phyloP scores from a whole-genome alignment of 331 rosid genomes.

The Pyracantha coccinea region DNA sequence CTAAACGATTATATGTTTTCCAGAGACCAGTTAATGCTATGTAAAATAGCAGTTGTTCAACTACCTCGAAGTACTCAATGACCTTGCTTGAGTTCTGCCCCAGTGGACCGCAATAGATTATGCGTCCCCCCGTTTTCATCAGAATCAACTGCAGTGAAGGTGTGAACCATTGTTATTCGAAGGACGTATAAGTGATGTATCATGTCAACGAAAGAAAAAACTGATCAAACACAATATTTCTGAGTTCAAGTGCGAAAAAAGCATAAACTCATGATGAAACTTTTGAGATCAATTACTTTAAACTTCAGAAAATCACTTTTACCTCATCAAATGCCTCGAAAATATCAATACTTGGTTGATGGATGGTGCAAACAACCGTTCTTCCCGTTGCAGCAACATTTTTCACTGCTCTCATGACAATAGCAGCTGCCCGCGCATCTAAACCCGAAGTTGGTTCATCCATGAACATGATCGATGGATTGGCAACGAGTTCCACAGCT shows the following conservation, averaged over 20 bases:
- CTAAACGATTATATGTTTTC: neutral
- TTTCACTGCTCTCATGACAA: slow-evolving; percentile 29
- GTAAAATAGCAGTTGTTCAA: neutral
- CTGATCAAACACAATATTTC: neutral
- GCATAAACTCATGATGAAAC: neutral
- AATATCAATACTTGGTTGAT: slow-evolving; percentile 27
- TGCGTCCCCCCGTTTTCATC: slow-evolving; percentile 75
- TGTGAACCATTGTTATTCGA: neutral
- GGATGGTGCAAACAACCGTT: slow-evolving; percentile 29
- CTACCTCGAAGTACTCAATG: slow-evolving; percentile 60
- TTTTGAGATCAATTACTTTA: neutral
- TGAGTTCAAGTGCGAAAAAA: neutral
- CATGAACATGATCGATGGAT: slow-evolving; percentile 31
- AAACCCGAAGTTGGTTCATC: slow-evolving; percentile 33
- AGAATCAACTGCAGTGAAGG: slow-evolving; percentile 43
- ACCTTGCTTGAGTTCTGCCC: slow-evolving; percentile 62
- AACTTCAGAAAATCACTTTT: neutral
- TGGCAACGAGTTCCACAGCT: slow-evolving; percentile 27
- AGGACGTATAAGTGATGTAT: neutral
- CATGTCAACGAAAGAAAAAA: neutral
- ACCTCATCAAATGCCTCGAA: slow-evolving; percentile 33
- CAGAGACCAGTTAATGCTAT: neutral
- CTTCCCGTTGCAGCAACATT: slow-evolving; percentile 20
- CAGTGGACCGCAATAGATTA: slow-evolving; percentile 59
- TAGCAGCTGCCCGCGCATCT: slow-evolving; percentile 31